These are phyloP conservation scores for Ramularia collo-cygni DNA, from an alignment of 2,329 filamentous ascomycete genomes.

Conservation along the genomic window DNA sequence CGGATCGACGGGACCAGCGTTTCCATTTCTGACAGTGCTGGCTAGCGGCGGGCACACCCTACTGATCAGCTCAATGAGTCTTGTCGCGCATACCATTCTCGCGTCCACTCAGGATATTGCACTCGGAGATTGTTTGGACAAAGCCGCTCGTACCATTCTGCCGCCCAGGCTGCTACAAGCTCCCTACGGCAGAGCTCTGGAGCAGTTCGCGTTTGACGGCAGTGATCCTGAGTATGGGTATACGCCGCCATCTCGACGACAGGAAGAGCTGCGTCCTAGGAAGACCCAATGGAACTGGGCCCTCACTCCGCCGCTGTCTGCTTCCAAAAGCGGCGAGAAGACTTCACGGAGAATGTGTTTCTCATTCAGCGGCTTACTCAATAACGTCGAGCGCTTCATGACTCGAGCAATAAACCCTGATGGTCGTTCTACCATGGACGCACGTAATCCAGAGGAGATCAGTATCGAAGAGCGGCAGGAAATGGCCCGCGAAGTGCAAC, in stretches of 20 bases:
- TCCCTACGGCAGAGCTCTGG: conserved; percentile 75
- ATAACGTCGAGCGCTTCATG: conserved; percentile 55
- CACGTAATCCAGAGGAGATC: conserved; percentile 37
- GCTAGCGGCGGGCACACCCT: conserved; percentile 91
- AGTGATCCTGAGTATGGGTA: conserved; percentile 47
- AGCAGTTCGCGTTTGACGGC: conserved; percentile 67
- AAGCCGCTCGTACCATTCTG: conserved; percentile 69
- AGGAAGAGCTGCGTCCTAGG: conserved; percentile 49
- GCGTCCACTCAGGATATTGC: conserved; percentile 72
- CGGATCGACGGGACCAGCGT: conserved; percentile 42
- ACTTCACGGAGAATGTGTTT: conserved; percentile 50
- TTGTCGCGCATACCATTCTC: conserved; percentile 66
- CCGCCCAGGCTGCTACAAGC: conserved; percentile 56
- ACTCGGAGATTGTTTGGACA: conserved; percentile 86
- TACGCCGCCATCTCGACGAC: conserved; percentile 49
- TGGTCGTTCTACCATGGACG: conserved; percentile 27
- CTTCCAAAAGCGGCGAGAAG: conserved; percentile 37
- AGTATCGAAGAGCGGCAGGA: conserved; percentile 54
- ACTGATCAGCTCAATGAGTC: conserved; percentile 64
- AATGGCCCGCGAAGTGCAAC: conserved; percentile 69
- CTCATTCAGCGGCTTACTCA: conserved; percentile 68
- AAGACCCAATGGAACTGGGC: conserved; percentile 56
- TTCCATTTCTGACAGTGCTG: conserved; percentile 82
- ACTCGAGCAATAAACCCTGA: conserved; percentile 22
- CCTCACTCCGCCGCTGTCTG: conserved; percentile 60